Evolutionary conservation across 23 red algal genomes (phyloP).

Genomic region (Porphyridium purpureum): DNA sequence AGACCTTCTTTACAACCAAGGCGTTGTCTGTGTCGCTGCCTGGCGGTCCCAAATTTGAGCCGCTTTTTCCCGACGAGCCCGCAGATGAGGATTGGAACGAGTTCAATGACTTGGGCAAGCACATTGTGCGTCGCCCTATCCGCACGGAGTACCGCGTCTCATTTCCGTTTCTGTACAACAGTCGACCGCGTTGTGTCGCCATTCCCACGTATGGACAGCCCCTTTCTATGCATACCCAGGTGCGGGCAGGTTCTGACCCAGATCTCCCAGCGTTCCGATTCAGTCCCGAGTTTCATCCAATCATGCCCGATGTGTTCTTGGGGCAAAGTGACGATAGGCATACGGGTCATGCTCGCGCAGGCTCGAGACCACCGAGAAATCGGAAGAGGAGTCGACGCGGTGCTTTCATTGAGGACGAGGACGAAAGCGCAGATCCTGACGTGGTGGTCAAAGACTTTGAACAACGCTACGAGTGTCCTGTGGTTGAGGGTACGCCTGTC

Average conservation of each 20-base stretch:
- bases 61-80: constrained; percentile 33
- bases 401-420: background rate
- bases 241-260: constrained; percentile 59
- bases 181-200: constrained; percentile 43
- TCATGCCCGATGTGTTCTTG: constrained; percentile 14
- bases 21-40: constrained; percentile 78
- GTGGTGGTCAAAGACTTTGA: background rate
- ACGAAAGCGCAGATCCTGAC: background rate
- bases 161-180: constrained; percentile 85
- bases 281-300: constrained; percentile 54
- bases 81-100: constrained; percentile 93
- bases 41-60: constrained; percentile 92
- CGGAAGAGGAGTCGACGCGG: background rate
- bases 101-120: constrained; percentile 91
- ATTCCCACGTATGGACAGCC: constrained; percentile 50
- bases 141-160: constrained; percentile 79
- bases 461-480: constrained; percentile 2
- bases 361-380: background rate
- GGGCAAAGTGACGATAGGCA: background rate
- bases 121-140: constrained; percentile 64
- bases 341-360: background rate
- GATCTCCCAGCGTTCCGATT: constrained; percentile 80
- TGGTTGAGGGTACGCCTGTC: background rate
- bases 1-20: constrained; percentile 75
- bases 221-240: constrained; percentile 33